Percentiles rank a stretch among this genome's conserved stretches.
These are phyloP conservation scores for Erodium texanum DNA, from an alignment of 441 rosid genomes.

Conservation along the genomic window DNA sequence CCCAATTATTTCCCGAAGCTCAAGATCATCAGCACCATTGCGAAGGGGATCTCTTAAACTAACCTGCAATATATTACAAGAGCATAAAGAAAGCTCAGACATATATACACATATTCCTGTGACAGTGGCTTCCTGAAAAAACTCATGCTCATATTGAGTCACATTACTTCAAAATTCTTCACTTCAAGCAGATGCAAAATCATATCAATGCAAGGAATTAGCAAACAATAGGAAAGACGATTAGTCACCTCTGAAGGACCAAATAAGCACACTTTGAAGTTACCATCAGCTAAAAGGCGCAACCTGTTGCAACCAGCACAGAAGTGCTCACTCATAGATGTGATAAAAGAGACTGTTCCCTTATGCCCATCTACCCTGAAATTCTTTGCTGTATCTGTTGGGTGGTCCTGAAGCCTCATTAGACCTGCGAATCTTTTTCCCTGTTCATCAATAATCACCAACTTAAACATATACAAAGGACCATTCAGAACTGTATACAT, in stretches of 20 bases:
- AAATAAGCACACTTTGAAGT: slow-evolving; percentile 91
- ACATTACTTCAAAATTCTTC: not conserved
- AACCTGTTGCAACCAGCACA: slow-evolving; percentile 94
- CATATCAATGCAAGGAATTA: not conserved
- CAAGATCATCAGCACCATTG: slow-evolving; percentile 53
- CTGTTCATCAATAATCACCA: slow-evolving; percentile 32
- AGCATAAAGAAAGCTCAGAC: not conserved
- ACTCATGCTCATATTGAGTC: no score
- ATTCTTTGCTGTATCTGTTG: slow-evolving; percentile 84
- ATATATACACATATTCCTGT: no score
- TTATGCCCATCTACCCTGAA: slow-evolving; percentile 67
- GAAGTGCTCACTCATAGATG: slow-evolving; percentile 93
- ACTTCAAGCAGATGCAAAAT: not conserved
- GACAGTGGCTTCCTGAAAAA: no score
- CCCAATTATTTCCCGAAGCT: slow-evolving; percentile 67
- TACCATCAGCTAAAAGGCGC: slow-evolving; percentile 92
- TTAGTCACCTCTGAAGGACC: slow-evolving; percentile 81
- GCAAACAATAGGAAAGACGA: not conserved
- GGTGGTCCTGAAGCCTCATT: slow-evolving; percentile 66
- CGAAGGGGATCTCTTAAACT: slow-evolving; percentile 90
- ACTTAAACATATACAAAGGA: slow-evolving; percentile 10
- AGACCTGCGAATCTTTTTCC: slow-evolving; percentile 36
- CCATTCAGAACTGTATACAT: slow-evolving; percentile 8
- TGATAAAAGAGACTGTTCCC: slow-evolving; percentile 83
- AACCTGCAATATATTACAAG: slow-evolving; percentile 52